A percentile compares a stretch with the other conserved stretches of the same genome.
Evolutionary conservation across 2,329 filamentous ascomycete species (phyloP).

Genomic region (Oidium heveae): DNA sequence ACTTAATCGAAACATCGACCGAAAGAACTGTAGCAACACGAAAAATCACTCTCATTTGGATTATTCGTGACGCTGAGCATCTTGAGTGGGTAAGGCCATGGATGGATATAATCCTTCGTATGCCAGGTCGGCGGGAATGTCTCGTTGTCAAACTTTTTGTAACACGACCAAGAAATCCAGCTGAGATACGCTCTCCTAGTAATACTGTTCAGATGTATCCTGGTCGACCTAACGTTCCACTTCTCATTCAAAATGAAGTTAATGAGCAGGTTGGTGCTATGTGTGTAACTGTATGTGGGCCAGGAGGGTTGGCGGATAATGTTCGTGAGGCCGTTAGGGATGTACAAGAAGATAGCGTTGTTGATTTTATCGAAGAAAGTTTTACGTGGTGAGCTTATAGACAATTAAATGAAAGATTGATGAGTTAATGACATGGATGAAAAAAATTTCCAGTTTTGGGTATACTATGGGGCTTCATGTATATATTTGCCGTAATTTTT

Average conservation of each 20-base stretch:
- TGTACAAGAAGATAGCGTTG: conserved; percentile 31
- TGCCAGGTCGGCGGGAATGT: conserved; percentile 60
- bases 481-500: too few relatives aligned
- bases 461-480: too few relatives aligned
- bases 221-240: conserved; percentile 60
- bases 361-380: conserved; percentile 56
- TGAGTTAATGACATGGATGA: too few relatives aligned
- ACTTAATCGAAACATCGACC: conserved; percentile 45
- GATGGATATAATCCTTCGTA: conserved; percentile 47
- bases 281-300: conserved; percentile 60
- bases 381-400: conserved; percentile 25
- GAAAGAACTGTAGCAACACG: conserved; percentile 54
- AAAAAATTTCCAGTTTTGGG: too few relatives aligned
- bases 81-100: conserved; percentile 85
- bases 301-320: conserved; percentile 50
- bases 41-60: conserved; percentile 67
- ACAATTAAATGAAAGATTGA: too few relatives aligned
- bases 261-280: conserved; percentile 66
- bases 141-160: conserved; percentile 76
- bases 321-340: conserved; percentile 42
- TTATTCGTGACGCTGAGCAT: conserved; percentile 69
- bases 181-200: conserved; percentile 49
- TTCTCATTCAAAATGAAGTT: conserved; percentile 61
- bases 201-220: conserved; percentile 77
- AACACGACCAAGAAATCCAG: conserved; percentile 58